Evolutionary conservation across 2,329 filamentous ascomycete species (phyloP), one percentile per base, ranked within the genome.

Genomic region (Blastomyces gilchristii): DNA sequence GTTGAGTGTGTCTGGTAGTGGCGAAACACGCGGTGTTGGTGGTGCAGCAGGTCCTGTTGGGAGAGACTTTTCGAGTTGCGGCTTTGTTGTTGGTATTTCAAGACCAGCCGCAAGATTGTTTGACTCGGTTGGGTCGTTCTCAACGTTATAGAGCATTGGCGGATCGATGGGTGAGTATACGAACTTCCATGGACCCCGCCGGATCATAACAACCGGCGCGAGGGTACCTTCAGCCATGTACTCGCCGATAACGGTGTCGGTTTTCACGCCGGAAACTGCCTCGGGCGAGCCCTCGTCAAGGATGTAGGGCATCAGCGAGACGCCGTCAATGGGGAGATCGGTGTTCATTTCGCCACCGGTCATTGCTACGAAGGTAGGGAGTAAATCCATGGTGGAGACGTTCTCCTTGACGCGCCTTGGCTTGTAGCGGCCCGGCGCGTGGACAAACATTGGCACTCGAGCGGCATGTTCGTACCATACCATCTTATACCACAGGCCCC

Each of bases 401-500:
- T 92, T 95, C 75, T 93, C 82, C 22, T 83, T 82, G 37, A 97
- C 88, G 43, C 86, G 87, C 78, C 86, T 90, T 41, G 91, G 87
- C 16, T 81, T 74, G 75, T 93, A 96, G 65, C 82, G 83, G 69
- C 86, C 81, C 34, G 92, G 92, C 70, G 92, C 86, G 75, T 91
- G 87, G 73, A 96, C 83, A 67, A 97, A 81, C 73, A 97, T 86
- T 1, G 92, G 92, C 28, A 97, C 92, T 37, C 92, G 88, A 56
- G 91, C 90, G 14, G 91, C 96, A 50, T 87, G 87, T 81, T 97
- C 92, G 71, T 91, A 96, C 83, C 94, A 97, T 72, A 86, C 91
- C 92, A 97, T 97, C 82, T 97, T 97, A 81, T 96, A 85, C 92
- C 92, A 97, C 57, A 97, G 80, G 6, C 89, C 89, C 61, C 91